Evolutionary conservation across 1,139 yeast genomes (phyloP).

Genomic region (Candida sp.): DNA sequence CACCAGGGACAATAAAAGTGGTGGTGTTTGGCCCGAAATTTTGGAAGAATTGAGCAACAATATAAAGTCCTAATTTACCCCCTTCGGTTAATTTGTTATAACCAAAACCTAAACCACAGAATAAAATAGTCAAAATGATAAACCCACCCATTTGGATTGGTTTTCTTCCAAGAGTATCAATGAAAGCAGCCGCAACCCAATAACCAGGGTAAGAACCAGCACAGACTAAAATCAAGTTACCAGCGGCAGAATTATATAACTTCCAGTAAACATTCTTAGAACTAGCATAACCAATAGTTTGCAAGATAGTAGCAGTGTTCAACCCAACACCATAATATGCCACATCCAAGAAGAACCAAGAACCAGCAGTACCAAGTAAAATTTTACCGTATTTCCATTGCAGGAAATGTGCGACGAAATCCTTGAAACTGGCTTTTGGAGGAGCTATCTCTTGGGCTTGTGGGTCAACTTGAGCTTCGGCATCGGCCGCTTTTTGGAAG

Average conservation of each 20-base stretch:
- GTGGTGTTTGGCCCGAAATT: conserved; percentile 96
- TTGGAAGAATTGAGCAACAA: conserved; percentile 78
- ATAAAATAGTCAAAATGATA: conserved; percentile 59
- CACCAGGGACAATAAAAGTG: conserved; percentile 95
- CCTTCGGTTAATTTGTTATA: conserved; percentile 58
- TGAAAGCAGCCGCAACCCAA: conserved; percentile 75
- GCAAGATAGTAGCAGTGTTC: conserved; percentile 75
- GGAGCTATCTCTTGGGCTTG: conserved; percentile 45
- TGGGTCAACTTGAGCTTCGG: conserved; percentile 49
- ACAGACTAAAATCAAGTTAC: conserved; percentile 84
- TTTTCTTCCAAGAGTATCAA: conserved; percentile 80
- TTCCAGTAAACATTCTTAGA: conserved; percentile 60
- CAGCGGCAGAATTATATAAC: conserved; percentile 76
- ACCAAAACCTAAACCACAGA: conserved; percentile 80
- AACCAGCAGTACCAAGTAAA: conserved; percentile 90
- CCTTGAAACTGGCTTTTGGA: conserved; percentile 57
- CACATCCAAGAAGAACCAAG: conserved; percentile 95
- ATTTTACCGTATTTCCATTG: conserved; percentile 89
- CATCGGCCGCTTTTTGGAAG: conserved; percentile 55
- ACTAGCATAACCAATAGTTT: conserved; percentile 81
- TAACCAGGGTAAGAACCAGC: conserved; percentile 94
- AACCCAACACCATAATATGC: conserved; percentile 90
- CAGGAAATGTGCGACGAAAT: conserved; percentile 68
- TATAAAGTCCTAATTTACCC: conserved; percentile 72
- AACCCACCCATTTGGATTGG: conserved; percentile 77